Conservation (phyloP, 129 eudicot genomes). For the Flaveria trinervia region DNA sequence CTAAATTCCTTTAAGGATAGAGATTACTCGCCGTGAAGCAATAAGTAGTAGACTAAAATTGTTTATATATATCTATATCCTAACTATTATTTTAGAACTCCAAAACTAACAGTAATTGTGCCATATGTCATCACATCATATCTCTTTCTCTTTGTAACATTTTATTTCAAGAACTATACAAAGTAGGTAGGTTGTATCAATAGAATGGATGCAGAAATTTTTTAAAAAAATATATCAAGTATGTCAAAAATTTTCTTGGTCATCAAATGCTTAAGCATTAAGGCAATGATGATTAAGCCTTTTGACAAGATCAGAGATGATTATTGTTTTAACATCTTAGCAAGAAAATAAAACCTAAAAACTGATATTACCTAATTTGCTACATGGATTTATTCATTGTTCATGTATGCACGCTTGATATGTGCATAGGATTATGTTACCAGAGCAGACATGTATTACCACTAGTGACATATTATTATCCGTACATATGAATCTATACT, state of each 20-base stretch:
- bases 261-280: not conserved
- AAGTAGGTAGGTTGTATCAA: not conserved
- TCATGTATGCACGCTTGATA: not conserved
- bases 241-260: not conserved
- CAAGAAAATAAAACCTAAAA: not conserved
- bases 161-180: not conserved
- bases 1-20: not conserved
- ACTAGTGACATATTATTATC: not conserved
- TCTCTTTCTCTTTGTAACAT: not conserved
- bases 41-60: too few relatives aligned
- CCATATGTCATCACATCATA: conserved; percentile 6
- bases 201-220: not conserved
- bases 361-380: not conserved
- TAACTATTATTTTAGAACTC: too few relatives aligned
- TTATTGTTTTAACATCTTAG: not conserved
- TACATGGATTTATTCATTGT: not conserved
- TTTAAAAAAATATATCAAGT: not conserved
- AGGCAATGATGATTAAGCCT: not conserved
- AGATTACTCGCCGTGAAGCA: not conserved
- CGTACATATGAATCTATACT: not conserved
- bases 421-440: not conserved
- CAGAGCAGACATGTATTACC: not conserved
- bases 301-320: not conserved
- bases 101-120: not conserved
- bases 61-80: too few relatives aligned